Evolutionary conservation across 1,139 yeast species (phyloP), one percentile per base, ranked within the genome.

Genomic region (Candida sanyaensis): DNA sequence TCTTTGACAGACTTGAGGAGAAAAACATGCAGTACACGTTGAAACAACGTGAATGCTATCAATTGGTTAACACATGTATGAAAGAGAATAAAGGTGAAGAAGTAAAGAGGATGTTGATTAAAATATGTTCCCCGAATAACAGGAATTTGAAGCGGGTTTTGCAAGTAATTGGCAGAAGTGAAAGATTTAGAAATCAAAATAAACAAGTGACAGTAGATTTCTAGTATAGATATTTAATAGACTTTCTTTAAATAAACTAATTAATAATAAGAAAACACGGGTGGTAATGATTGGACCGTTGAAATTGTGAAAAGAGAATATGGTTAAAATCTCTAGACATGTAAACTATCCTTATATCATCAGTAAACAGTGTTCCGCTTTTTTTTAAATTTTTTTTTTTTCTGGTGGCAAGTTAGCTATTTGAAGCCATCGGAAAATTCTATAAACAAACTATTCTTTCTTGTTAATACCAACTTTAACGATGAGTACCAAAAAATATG

Each of bases 401-500:
- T n/a, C n/a, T n/a, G n/a, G n/a, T n/a, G 7, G 6, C 27, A 24
- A 24, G 27, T 5, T 5, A 5, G 27, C 26, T 21, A 34, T n/a
- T 34, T 13, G 12, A 23, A 21, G 9, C 23, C 28, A 36, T 9
- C 17, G 27, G 24, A 36, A 36, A 36, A 36, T 36, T 36, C n/a
- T 29, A 36, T 24, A 17, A 36, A 36, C 38, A 11, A 23, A 36
- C 23, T 9, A 3, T 21, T 23, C 38, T n/a, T n/a, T 24, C 27
- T 36, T 9, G n/a, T 11, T 8, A n/a, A 11, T 4, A 12, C 5
- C 28, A 36, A 24, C 13, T 4, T 11, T 12, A 8, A 36, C 11
- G 29, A 41, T 41, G 76, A 62, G 61, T 55, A 38, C 48, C 9
- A 52, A 55, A 50, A 50, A 68, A 37, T 88, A 79, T 59, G 98